These are phyloP conservation scores for Phyllosticta citriasiana DNA, from an alignment of 2,329 filamentous ascomycete species.

Conservation along the genomic window DNA sequence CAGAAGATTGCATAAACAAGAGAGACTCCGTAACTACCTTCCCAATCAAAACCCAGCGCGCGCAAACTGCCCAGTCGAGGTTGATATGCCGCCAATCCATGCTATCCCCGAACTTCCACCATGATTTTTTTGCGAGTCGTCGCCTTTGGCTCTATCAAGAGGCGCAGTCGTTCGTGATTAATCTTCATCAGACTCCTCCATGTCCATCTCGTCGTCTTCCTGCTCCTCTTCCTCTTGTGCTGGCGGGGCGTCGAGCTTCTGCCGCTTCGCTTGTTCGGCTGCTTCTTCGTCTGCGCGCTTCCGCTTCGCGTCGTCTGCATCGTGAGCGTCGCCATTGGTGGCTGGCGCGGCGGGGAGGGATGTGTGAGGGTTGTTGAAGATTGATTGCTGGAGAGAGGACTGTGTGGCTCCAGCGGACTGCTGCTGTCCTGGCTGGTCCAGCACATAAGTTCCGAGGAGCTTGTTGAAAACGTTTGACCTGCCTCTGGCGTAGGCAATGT, in stretches of 20 bases:
- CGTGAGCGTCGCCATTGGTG: constrained; percentile 43
- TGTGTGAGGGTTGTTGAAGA: constrained; percentile 6
- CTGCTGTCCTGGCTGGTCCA: constrained; percentile 19
- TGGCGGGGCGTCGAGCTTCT: constrained; percentile 43
- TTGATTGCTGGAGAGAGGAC: constrained; percentile 28
- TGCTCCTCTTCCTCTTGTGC: constrained; percentile 29
- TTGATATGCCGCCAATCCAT: not conserved
- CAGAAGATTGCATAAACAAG: constrained; percentile 5
- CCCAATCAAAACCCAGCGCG: not conserved
- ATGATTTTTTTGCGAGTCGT: not conserved
- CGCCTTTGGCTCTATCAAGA: not conserved
- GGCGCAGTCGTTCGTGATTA: constrained; percentile 21
- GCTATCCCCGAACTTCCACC: not conserved
- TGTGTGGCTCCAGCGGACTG: constrained; percentile 31
- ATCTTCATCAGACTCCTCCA: constrained; percentile 68
- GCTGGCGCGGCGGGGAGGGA: constrained; percentile 24
- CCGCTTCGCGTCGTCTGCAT: constrained; percentile 60
- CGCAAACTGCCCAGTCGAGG: not conserved
- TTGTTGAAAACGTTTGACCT: constrained; percentile 84
- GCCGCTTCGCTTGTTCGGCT: constrained; percentile 24
- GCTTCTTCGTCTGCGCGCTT: constrained; percentile 46
- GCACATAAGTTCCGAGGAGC: constrained; percentile 78
- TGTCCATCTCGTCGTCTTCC: constrained; percentile 44
- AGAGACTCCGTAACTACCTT: constrained; percentile 3
- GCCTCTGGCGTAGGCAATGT: constrained; percentile 81